Evolutionary conservation across 2,329 filamentous ascomycete species (phyloP), one percentile per base, ranked within the genome.

Genomic region (Fusarium sp.): DNA sequence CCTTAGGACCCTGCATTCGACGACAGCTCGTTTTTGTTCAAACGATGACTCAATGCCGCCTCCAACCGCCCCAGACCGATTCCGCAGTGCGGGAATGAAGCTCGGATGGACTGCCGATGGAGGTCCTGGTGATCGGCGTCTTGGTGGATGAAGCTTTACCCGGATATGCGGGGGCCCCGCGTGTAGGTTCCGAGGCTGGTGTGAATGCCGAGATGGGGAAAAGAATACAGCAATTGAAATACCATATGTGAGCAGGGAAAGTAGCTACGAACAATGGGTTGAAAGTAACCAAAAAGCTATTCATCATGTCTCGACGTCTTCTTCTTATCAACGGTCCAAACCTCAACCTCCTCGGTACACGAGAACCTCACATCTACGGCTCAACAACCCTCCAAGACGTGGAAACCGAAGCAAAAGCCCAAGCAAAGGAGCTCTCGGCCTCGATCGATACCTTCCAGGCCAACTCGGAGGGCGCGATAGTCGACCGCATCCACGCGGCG

Each of bases 321-420:
- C 91, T 95, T 76, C 86, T 95, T 74, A 91, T 95, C 85, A 95
- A 95, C 82, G 93, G 93, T n/a, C 93, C 93, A 35, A 95, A 95
- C 81, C 91, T 95, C 77, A 95, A 95, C 84, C 91, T 95, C 59
- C 88, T 95, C 33, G 93, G 93, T 38, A 92, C 90, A 14, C 88
- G 94, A 25, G 93, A 96, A 81, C 93, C 93, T 18, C 84, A 90
- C 31, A 88, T 94, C 77, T 95, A 95, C 84, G 93, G 93, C 79
- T 86, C 85, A 70, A 91, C 90, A 1, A 94, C 93, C 0, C 90
- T 95, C 14, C 60, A 85, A 22, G 89, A 94, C 74, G 87, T 95
- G 18, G 86, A 90, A 56, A 68, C 81, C 3, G 75, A 83, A 11
- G 88, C 88, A 27, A 78, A 84, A 58, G 70, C 83, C 0, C 90